phyloP scores from a whole-genome alignment of 139 green algal species.

The Dunaliella primolecta region DNA sequence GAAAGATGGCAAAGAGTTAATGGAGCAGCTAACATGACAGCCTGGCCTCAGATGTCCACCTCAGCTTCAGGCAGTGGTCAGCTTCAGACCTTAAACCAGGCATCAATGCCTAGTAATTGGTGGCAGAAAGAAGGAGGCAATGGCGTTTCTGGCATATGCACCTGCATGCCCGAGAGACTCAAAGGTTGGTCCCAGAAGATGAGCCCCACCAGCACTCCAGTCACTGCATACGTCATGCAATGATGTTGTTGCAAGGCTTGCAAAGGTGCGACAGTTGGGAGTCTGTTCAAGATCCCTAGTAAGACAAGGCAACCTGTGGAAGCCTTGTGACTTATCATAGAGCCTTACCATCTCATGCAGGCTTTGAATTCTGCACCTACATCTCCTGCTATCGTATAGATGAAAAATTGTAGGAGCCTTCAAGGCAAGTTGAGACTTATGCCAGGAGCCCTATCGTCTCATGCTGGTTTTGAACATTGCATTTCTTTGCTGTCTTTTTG shows the following conservation, averaged over 20 bases:
- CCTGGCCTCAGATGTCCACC: not conserved
- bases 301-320: no score
- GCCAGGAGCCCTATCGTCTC: no score
- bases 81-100: not conserved
- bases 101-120: not conserved
- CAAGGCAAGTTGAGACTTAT: no score
- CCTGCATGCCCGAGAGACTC: constrained; percentile 17
- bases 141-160: not conserved
- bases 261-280: constrained; percentile 34
- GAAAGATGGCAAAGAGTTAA: constrained; percentile 47
- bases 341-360: no score
- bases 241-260: constrained; percentile 59
- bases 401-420: constrained; percentile 52
- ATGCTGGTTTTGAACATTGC: no score
- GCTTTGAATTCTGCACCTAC: no score
- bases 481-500: no score
- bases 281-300: no score
- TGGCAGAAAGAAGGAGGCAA: not conserved
- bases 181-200: constrained; percentile 65
- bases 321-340: no score
- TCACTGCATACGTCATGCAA: constrained; percentile 53
- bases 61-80: not conserved
- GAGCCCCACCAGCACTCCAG: constrained; percentile 60
- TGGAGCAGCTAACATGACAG: not conserved
- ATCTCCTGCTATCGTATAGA: not conserved